phyloP scores from a whole-genome alignment of 352 stramenopile genomes.

The Pythium aquatile region DNA sequence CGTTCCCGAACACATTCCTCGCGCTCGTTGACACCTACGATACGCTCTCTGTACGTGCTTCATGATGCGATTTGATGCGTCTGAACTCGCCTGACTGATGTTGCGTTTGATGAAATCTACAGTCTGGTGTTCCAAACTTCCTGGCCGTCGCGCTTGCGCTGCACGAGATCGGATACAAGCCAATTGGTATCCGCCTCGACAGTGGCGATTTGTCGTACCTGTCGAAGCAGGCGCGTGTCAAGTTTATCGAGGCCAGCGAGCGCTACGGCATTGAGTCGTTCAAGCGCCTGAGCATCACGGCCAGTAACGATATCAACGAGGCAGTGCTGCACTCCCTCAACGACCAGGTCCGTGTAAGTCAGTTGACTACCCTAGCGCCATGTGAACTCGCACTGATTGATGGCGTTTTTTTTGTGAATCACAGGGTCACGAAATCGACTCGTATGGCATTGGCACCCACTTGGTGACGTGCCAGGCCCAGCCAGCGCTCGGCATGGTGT shows the following conservation, averaged over 20 bases:
- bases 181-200: slow-evolving; percentile 96
- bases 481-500: slow-evolving; percentile 98
- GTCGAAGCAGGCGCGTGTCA: slow-evolving; percentile 81
- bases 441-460: slow-evolving; percentile 95
- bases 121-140: slow-evolving; percentile 97
- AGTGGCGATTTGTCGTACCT: slow-evolving; percentile 98
- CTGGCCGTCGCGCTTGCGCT: slow-evolving; percentile 94
- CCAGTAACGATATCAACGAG: slow-evolving; percentile 99
- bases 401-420: slow-evolving; percentile 18
- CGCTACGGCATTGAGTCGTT: slow-evolving; percentile 76
- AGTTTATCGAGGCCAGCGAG: slow-evolving; percentile 53
- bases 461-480: slow-evolving; percentile 98
- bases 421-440: slow-evolving; percentile 93
- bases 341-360: slow-evolving; percentile 71
- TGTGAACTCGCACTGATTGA: slow-evolving; percentile 4
- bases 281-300: slow-evolving; percentile 91
- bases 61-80: neutral
- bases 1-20: slow-evolving; percentile 97
- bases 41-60: slow-evolving; percentile 81
- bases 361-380: slow-evolving; percentile 3
- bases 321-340: slow-evolving; percentile 93
- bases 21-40: slow-evolving; percentile 99
- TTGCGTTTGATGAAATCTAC: slow-evolving; percentile 1
- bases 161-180: slow-evolving; percentile 87
- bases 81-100: slow-evolving; percentile 1